Base-by-base conservation (phyloP, 2,329 filamentous ascomycete species). In the Scedosporium apiospermum region DNA sequence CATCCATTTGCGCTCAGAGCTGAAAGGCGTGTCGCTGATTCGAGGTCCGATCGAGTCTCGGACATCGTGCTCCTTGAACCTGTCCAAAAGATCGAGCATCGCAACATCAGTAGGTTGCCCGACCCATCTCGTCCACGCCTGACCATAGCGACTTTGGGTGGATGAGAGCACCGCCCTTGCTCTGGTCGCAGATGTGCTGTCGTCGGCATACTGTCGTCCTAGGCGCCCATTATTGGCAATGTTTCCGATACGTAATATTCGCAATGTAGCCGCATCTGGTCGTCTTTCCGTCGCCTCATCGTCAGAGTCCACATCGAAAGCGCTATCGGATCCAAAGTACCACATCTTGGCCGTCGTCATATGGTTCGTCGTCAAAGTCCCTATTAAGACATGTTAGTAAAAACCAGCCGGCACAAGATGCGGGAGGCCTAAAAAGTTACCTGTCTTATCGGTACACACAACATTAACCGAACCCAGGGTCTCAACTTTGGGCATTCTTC, bases 1-100 rank as follows among this genome's bases (percentile, higher is more conserved):
- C 96, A 99, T 99, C 93, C 93, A 99, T 75, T 99, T 99, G 63
- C 93, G 85, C 72, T 96, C 92, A 1, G 95, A 99, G 72, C 93
- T 98, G 75, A 99, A 99, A 0, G 95, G 93, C 0, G 91, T 93
- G 73, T 99, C 95, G 53, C 87, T 86, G 38, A 89, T 84, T 58
- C 93, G 89, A 38, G 84, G 82, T n/a, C 92, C 92, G 62, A 96
- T 85, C 9, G 90, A 88, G 57, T 95, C 89, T 65, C 96, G 88
- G 57, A 96, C 86, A 75, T 99, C 95, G 67, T 96, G 90, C 73
- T 97, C 93, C 64, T 89, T 89, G 71, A 96, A 95, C 26, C 86
- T 84, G 75, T 99, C 96, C 41, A 99, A 80, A 60, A 99, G 80
- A 74, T 99, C 95, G 58, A 99, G 82, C 75, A 98, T 89, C n/a